Base-by-base conservation (phyloP, 768 basidiomycete species). In the Boletus sp. region DNA sequence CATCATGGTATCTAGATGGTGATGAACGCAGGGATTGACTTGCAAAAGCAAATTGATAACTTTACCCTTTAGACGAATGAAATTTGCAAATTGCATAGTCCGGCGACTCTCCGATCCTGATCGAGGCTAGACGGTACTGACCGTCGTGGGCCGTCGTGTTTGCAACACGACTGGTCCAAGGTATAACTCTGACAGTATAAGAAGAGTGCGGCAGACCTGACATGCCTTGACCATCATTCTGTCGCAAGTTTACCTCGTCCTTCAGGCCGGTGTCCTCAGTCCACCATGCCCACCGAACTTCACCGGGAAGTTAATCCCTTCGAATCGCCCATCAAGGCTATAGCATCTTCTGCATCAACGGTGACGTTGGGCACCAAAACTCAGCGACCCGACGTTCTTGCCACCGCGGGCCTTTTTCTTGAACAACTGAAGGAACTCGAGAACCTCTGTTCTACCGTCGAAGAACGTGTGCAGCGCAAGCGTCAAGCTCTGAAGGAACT, bases 351-450 rank as follows among this genome's bases (percentile, higher is more conserved):
- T 17, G 21, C 50, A 25, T 45, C 55, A 37, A 21, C 29, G 11
- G 25, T 35, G 23, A 29, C 1, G 32, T 4, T 41, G 7, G n/a
- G 32, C 27, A 49, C 10, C 19, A 25, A n/a, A 43, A 27, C 54
- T 9, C 58, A 42, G 47, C 55, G 61, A 21, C 43, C 54, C 38
- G 54, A 70, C 42, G 37, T 68, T n/a, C 70, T 70, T 50, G 57
- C 57, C 29, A 72, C 68, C 15, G 66, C 70, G 3, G 69, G 60
- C 47, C 67, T 66, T 23, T 56, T 70, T 25, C 48, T 70, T 42
- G 59, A 60, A 32, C 68, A 70, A 5, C 41, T 70, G 4, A 58
- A 58, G 43, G 56, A 57, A 17, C 70, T 72, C 14, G 66, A 69
- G 39, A 54, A 19, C 23, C 58, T 58, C 46, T 59, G 54, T 33